Percentiles rank a stretch among this genome's conserved stretches.
phyloP scores from a whole-genome alignment of 2,329 filamentous ascomycete genomes.

The Aspergillus uvarum region DNA sequence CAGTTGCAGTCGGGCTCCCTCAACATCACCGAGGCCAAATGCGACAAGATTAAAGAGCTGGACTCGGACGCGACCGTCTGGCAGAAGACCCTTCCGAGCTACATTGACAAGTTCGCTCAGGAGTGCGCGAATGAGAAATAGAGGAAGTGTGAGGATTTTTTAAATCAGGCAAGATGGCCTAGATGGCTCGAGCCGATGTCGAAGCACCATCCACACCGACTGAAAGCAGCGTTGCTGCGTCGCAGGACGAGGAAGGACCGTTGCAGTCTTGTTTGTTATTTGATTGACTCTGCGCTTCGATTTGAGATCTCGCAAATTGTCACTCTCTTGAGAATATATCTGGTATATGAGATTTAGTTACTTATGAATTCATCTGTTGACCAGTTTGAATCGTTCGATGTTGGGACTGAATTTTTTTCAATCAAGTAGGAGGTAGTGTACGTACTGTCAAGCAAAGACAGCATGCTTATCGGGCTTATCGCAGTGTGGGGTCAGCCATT shows the following conservation, averaged over 20 bases:
- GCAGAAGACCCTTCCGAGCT: slow-evolving; percentile 10
- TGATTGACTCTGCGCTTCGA: not conserved
- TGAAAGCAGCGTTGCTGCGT: not conserved
- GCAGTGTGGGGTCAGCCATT: not conserved
- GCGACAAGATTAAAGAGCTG: slow-evolving; percentile 9
- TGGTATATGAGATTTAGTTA: not conserved
- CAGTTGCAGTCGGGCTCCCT: not conserved
- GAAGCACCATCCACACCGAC: not conserved
- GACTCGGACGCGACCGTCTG: slow-evolving; percentile 6
- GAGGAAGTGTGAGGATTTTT: not conserved
- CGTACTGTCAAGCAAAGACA: not conserved
- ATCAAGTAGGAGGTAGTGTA: too few relatives aligned
- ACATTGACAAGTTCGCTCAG: slow-evolving; percentile 9
- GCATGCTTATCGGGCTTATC: not conserved
- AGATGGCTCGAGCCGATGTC: not conserved
- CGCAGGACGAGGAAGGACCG: not conserved
- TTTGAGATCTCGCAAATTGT: not conserved
- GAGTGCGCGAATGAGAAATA: slow-evolving; percentile 12
- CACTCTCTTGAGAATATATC: not conserved
- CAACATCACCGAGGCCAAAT: slow-evolving; percentile 7
- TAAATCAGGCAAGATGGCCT: not conserved
- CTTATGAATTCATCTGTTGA: not conserved
- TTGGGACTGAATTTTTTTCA: too few relatives aligned
- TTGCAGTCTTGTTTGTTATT: not conserved
- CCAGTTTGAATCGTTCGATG: not conserved